Conservation (phyloP, 176 grass and related monocot species). For the Tillandsia fasciculata region DNA sequence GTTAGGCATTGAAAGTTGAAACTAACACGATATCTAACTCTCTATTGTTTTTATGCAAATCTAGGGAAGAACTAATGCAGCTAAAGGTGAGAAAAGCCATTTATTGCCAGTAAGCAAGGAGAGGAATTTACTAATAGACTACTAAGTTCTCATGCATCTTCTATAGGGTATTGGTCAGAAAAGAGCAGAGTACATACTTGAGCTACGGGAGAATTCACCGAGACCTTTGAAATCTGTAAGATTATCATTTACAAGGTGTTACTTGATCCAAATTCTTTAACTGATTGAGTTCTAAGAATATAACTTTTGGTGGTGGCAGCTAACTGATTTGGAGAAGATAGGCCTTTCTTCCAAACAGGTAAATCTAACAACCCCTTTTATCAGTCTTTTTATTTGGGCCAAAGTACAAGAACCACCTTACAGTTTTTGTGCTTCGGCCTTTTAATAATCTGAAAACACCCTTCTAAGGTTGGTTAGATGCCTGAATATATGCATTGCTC, state of each 20-base stretch:
- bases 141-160: not conserved
- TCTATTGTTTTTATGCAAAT: slow-evolving; percentile 25
- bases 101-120: not conserved
- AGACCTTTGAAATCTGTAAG: slow-evolving; percentile 82
- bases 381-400: not conserved
- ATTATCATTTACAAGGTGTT: not conserved
- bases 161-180: slow-evolving; percentile 74
- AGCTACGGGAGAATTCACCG: slow-evolving; percentile 52
- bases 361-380: slow-evolving; percentile 7
- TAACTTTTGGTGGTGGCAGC: slow-evolving; percentile 31
- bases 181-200: slow-evolving; percentile 86
- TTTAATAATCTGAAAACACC: no score
- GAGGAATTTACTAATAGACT: not conserved
- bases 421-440: no score
- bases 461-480: not conserved
- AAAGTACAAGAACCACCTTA: no score
- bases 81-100: slow-evolving; percentile 47
- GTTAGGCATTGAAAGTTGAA: not conserved
- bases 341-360: slow-evolving; percentile 86
- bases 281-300: slow-evolving; percentile 19
- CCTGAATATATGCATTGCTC: no score
- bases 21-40: not conserved
- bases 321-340: slow-evolving; percentile 69
- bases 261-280: not conserved
- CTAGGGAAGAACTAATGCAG: slow-evolving; percentile 76